A percentile compares a stretch with the other conserved stretches of the same genome.
These are phyloP conservation scores for Boechera divaricarpa DNA, from an alignment of 345 rosid species.

Conservation along the genomic window DNA sequence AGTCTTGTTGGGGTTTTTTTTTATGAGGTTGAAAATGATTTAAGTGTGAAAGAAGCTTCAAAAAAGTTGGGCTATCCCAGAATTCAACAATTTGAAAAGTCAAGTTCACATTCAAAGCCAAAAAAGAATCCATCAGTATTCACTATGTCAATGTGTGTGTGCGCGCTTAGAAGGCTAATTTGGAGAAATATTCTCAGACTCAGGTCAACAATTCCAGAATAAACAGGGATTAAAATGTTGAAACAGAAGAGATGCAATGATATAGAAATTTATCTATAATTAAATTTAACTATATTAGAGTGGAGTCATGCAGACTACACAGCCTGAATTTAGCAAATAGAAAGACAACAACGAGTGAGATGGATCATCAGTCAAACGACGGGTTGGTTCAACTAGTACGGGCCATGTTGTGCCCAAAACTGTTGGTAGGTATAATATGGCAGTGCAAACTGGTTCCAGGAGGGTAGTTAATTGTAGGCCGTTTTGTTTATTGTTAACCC, in stretches of 20 bases:
- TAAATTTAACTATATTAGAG: not conserved
- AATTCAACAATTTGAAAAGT: constrained; percentile 27
- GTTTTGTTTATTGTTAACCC: not conserved
- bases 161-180: not conserved
- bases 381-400: constrained; percentile 2
- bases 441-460: not conserved
- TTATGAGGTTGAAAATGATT: constrained; percentile 15
- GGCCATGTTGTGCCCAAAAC: not conserved
- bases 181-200: no score
- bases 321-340: not conserved
- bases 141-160: no score
- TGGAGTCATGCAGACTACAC: not conserved
- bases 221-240: not conserved
- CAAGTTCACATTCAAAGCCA: constrained; percentile 7
- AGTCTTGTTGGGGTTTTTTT: not conserved
- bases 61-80: constrained; percentile 5
- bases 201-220: not conserved
- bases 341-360: not conserved
- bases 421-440: not conserved
- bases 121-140: not conserved
- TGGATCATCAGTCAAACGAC: not conserved
- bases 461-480: not conserved
- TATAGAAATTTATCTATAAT: not conserved
- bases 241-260: not conserved
- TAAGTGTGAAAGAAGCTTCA: constrained; percentile 29